Evolutionary conservation across 2,329 filamentous ascomycete species (phyloP), one percentile per base, ranked within the genome.

Genomic region (Ophiocordyceps australis): DNA sequence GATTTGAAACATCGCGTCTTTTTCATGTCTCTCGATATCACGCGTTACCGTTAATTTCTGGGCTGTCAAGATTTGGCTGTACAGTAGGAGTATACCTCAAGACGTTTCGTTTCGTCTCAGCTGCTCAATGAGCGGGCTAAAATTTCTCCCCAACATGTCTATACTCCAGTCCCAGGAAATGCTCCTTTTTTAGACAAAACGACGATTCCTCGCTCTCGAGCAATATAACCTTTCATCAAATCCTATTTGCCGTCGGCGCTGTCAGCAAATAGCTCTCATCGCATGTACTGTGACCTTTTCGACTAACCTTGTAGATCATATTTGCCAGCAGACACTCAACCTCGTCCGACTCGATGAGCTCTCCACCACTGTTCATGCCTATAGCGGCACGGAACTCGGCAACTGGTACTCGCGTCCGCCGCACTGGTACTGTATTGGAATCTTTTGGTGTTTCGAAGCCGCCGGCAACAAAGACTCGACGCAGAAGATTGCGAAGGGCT

Each of bases 211-310:
- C 79, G 72, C 38, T 93, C 85, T 28, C 86, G 76, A 17, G 86
- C 76, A 38, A 98, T 98, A 52, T 98, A 98, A 21, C 91, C 89
- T 54, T 95, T 98, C 80, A 98, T 93, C 14, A 89, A 62, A 31
- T 78, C 79, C 82, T 93, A 32, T 15, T 28, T 30, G 33, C 17
- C n/a, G 23, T 22, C 25, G 14, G 6, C 2, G 15, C 30, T 14
- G 30, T 52, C 33, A 51, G 47, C 47, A 39, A 50, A 31, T 49
- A 41, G 47, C 37, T 30, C 18, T 34, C 38, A 9, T n/a, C 6
- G 11, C 20, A 22, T 22, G n/a, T n/a, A n/a, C n/a, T n/a, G n/a
- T n/a, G n/a, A 22, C 10, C 6, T 9, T 12, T 4, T 9, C 12
- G 8, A 40, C 52, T 37, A 52, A 92, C 86, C 71, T 95, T 98